A percentile compares a stretch with the other conserved stretches of the same genome.
phyloP scores from a whole-genome alignment of 2,329 filamentous ascomycete genomes.

The Aaosphaeria pasadenensis region DNA sequence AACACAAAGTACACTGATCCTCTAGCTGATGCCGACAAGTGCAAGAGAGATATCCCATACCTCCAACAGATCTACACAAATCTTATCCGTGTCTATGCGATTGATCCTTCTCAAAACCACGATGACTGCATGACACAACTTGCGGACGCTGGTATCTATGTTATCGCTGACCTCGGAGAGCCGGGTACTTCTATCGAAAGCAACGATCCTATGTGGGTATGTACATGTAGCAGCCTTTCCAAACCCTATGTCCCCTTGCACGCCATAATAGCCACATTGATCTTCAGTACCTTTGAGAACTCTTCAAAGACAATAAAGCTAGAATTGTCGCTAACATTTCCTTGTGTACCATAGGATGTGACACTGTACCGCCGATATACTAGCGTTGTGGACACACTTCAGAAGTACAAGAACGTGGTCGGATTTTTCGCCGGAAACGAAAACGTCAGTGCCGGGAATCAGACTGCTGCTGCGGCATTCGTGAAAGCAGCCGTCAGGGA shows the following conservation, averaged over 20 bases:
- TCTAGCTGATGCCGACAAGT: conserved; percentile 67
- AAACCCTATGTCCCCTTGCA: no score
- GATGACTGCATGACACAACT: conserved; percentile 79
- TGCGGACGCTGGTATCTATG: conserved; percentile 82
- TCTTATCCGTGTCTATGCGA: conserved; percentile 87
- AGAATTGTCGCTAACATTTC: no score
- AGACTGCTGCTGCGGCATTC: conserved; percentile 85
- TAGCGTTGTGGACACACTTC: conserved; percentile 74
- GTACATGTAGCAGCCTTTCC: no score
- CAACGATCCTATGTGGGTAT: conserved; percentile 66
- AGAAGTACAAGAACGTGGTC: conserved; percentile 83
- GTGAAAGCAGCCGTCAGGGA: conserved; percentile 98
- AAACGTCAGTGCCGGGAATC: conserved; percentile 82
- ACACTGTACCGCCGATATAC: conserved; percentile 79
- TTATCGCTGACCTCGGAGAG: conserved; percentile 74
- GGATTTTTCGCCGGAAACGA: conserved; percentile 99
- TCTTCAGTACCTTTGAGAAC: no score
- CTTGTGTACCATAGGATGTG: conserved; percentile 46
- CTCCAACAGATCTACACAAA: conserved; percentile 81
- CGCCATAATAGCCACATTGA: no score
- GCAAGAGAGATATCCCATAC: conserved; percentile 82
- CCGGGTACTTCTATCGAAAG: conserved; percentile 73
- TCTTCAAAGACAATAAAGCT: no score
- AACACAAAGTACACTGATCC: conserved; percentile 72
- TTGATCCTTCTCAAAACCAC: conserved; percentile 75